Evolutionary conservation across 2,329 filamentous ascomycete species (phyloP).

Genomic region (Aureobasidium zeae): DNA sequence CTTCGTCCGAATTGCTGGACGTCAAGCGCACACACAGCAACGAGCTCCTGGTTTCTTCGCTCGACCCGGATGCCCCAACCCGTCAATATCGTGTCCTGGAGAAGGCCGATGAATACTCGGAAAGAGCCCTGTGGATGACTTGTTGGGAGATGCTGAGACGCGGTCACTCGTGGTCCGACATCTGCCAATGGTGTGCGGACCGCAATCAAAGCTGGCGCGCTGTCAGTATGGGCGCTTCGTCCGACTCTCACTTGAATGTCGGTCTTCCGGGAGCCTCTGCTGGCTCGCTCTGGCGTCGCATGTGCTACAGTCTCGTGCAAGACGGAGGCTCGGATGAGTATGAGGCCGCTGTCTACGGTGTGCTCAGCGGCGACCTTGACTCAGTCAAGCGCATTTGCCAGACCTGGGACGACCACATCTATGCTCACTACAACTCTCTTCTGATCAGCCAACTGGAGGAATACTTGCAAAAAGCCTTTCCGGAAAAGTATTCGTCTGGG

Average conservation of each 20-base stretch:
- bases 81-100: conserved; percentile 70
- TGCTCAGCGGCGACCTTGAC: conserved; percentile 74
- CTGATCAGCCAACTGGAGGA: conserved; percentile 70
- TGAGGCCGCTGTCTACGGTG: conserved; percentile 80
- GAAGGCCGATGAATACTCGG: conserved; percentile 76
- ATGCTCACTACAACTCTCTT: conserved; percentile 79
- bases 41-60: conserved; percentile 66
- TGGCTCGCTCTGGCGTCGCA: conserved; percentile 60
- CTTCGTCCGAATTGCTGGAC: conserved; percentile 45
- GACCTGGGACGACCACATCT: conserved; percentile 79
- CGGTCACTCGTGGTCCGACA: conserved; percentile 63
- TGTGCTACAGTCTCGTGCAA: conserved; percentile 61
- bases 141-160: conserved; percentile 87
- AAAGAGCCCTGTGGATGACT: conserved; percentile 85
- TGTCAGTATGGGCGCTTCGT: conserved; percentile 65
- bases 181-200: conserved; percentile 78
- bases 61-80: conserved; percentile 84
- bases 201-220: conserved; percentile 85
- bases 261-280: conserved; percentile 34
- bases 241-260: conserved; percentile 32
- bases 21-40: conserved; percentile 41
- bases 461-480: conserved; percentile 52
- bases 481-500: conserved; percentile 45
- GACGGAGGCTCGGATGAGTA: conserved; percentile 63
- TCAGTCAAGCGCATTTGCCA: conserved; percentile 69